Percentiles rank a stretch among this genome's conserved stretches.
Evolutionary conservation across 805 yeast genomes (phyloP).

Genomic region (Gaillardinia entomophila): DNA sequence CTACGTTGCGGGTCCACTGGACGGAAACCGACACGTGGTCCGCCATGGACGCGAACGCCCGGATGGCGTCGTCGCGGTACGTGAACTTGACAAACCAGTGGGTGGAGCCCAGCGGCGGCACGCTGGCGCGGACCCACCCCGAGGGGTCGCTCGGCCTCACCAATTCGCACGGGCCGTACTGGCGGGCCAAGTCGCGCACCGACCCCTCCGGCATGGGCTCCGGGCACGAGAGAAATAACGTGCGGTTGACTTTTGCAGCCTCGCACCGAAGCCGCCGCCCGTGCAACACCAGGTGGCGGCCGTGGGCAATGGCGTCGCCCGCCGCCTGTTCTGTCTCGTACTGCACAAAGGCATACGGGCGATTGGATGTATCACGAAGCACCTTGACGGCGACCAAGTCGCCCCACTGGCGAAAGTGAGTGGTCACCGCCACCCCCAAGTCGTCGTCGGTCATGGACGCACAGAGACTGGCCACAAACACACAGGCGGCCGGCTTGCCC

Average conservation of each 20-base stretch:
- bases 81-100: conserved; percentile 77
- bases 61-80: conserved; percentile 81
- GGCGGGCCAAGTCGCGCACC: conserved; percentile 34
- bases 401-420: conserved; percentile 70
- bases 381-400: conserved; percentile 70
- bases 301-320: conserved; percentile 55
- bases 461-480: conserved; percentile 80
- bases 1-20: conserved; percentile 49
- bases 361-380: conserved; percentile 66
- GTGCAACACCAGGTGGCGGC: conserved; percentile 63
- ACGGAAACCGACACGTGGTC: conserved; percentile 50
- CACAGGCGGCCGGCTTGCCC: conserved; percentile 80
- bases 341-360: conserved; percentile 94
- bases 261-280: conserved; percentile 83
- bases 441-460: conserved; percentile 64
- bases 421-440: conserved; percentile 60
- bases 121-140: conserved; percentile 16
- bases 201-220: conserved; percentile 17
- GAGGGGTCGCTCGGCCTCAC: conserved; percentile 37
- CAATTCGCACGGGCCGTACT: conserved; percentile 76
- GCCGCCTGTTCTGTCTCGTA: conserved; percentile 70
- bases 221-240: conserved; percentile 53
- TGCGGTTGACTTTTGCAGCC: conserved; percentile 85
- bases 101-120: conserved; percentile 16
- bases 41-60: conserved; percentile 70